Base-by-base conservation (phyloP, 148 eudicot genomes). In the Rhododendron mucronatum region DNA sequence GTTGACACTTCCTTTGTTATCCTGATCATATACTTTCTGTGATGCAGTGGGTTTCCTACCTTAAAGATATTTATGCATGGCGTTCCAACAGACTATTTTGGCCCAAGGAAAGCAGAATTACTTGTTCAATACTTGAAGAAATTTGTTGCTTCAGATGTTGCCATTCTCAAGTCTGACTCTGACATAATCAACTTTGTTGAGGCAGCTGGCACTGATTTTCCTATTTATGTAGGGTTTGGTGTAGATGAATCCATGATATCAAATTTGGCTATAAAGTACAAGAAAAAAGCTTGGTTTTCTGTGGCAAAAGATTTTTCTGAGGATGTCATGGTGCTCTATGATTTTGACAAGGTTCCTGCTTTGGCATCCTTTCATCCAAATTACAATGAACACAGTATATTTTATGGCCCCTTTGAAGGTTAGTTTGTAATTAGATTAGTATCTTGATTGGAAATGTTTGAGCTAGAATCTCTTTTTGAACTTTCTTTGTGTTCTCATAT, bases 351-450 rank as follows among this genome's bases (percentile, higher is more conserved):
- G 89, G 92, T 89, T 71, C 98, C 98, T 87, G 98, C 99, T 86
- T 82, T 97, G 92, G 92, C 90, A 85, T 92, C 96, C 37, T 85
- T 93, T 87, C 90, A 93, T 90, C 98, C 95, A 76, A 89, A 84
- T 85, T 95, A 95, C 84, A 88, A 91, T 86, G 98, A 97, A 80
- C 89, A 78, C 67, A 92, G 86, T 91, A 88, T 92, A 76, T 95
- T 92, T 89, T 97, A 95, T 88, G 99, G 99, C 14, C 99, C 99
- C 45, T 97, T 94, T 91, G 98, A 95, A 88, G 99, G 99, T 95
- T 89, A 30, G 92, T 87, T 63, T 5, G 35, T 28, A 12, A 45
- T 82, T 80, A 87, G 99, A 98, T 95, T 89, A 30, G 92, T 86
- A 63, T 88, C 10, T 78, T 41, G 35, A 82, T 82, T 45, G 78